These are phyloP conservation scores for Takakia lepidozioides DNA, from an alignment of 225 moss, liverwort and hornwort species.

Conservation along the genomic window DNA sequence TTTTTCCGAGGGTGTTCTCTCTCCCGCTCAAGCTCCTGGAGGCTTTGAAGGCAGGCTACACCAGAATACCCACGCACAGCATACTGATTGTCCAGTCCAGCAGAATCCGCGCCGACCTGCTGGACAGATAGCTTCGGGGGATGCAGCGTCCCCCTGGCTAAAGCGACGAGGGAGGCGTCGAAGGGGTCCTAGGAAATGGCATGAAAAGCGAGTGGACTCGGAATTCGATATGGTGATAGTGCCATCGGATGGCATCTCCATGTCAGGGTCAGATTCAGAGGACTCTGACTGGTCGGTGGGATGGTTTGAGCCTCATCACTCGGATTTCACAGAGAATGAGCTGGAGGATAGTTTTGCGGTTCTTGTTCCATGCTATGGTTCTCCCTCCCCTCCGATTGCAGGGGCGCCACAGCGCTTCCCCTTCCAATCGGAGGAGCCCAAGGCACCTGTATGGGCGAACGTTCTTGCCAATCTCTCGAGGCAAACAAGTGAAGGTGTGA, in stretches of 20 bases:
- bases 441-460: slow-evolving; percentile 21
- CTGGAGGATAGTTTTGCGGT: slow-evolving; percentile 56
- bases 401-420: background rate
- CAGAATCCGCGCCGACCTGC: background rate
- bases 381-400: slow-evolving; percentile 15
- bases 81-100: slow-evolving; percentile 1
- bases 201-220: slow-evolving; percentile 30
- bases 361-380: slow-evolving; percentile 54
- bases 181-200: slow-evolving; percentile 17
- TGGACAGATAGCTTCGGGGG: background rate
- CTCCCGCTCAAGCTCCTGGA: slow-evolving; percentile 2
- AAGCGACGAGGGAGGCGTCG: slow-evolving; percentile 1
- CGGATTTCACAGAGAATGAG: slow-evolving; percentile 42
- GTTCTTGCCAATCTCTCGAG: slow-evolving; percentile 14
- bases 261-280: slow-evolving; percentile 59
- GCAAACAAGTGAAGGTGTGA: slow-evolving; percentile 31
- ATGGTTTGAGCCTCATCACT: slow-evolving; percentile 61
- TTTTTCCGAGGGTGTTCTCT: slow-evolving; percentile 4
- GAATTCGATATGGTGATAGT: slow-evolving; percentile 59
- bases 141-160: background rate
- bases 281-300: slow-evolving; percentile 68
- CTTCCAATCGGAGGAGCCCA: slow-evolving; percentile 7
- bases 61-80: background rate
- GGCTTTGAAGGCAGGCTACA: background rate
- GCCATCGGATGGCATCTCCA: slow-evolving; percentile 42